Evolutionary conservation across 1,284 basidiomycete genomes (phyloP), one percentile per base, ranked within the genome.

Genomic region (Trichosporon ovoides): DNA sequence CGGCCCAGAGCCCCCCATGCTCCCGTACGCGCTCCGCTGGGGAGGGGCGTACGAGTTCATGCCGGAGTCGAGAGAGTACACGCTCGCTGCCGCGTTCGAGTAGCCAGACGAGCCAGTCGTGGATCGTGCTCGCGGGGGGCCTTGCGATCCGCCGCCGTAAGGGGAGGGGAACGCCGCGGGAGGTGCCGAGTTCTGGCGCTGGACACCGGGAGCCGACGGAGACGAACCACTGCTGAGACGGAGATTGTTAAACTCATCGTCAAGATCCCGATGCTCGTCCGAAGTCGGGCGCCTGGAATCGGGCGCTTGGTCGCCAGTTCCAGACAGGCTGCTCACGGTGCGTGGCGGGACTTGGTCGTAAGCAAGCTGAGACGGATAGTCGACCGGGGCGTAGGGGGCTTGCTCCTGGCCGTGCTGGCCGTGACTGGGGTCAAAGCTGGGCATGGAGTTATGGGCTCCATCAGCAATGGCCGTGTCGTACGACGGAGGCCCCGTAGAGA

Each of bases 51-150:
- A 76, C 18, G 70, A 73, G 19, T 70, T 69, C 66, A 75, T 69
- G 0, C 74, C 75, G 3, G 71, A 70, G 59, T 77, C 75, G 35
- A 77, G 54, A 33, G 70, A 72, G 56, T 77, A 77, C 22, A 77
- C 75, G 52, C 71, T 74, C 0, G 75, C 74, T 0, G 73, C 60
- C 3, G 66, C 68, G 50, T 73, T 48, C 43, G 43, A 48, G 43
- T 48, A 28, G 43, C 28, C 24, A 12, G 43, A 48, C 14, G 43
- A 48, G 6, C 43, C 43, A 9, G 43, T 48, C 43, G 43, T 48
- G 22, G 43, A 48, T n/a, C 43, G 43, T 31, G 43, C 43, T 48
- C 43, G 43, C 43, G 43, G 22, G n/a, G n/a, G n/a, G 11, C 28
- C 56, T n/a, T 50, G 62, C n/a, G 55, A 49, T 20, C 22, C 22